Percentiles rank a stretch among this genome's conserved stretches.
Evolutionary conservation across 805 yeast species (phyloP).

Genomic region (Wickerhamomyces sydowiorum): DNA sequence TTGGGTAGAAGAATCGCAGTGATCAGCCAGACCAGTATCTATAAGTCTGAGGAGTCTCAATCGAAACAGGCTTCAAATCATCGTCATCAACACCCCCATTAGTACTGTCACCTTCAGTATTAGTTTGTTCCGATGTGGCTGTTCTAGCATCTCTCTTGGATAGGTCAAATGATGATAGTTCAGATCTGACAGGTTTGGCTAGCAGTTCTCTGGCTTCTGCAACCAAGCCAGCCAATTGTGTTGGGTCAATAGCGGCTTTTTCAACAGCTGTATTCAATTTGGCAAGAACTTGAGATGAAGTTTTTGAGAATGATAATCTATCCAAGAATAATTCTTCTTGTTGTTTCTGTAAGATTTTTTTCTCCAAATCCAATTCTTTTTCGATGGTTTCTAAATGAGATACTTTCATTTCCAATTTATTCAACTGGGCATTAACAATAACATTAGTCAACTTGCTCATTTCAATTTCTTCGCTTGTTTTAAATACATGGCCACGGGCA

Average conservation of each 20-base stretch:
- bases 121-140: conserved; percentile 6
- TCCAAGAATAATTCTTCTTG: conserved; percentile 66
- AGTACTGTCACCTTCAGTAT: conserved; percentile 11
- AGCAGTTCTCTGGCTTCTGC: conserved; percentile 21
- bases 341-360: conserved; percentile 50
- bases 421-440: conserved; percentile 55
- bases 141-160: conserved; percentile 11
- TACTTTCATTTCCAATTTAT: conserved; percentile 61
- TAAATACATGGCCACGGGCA: conserved; percentile 72
- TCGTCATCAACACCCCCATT: conserved; percentile 26
- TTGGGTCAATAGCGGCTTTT: conserved; percentile 14
- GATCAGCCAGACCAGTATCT: conserved; percentile 59
- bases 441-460: conserved; percentile 53
- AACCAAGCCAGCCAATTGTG: neutral
- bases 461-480: conserved; percentile 75
- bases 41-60: conserved; percentile 56
- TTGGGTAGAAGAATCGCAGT: neutral
- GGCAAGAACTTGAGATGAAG: conserved; percentile 43
- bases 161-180: conserved; percentile 19
- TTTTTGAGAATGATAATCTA: conserved; percentile 57
- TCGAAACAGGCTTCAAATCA: conserved; percentile 48
- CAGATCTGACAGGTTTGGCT: conserved; percentile 25
- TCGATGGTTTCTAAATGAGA: conserved; percentile 55
- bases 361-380: conserved; percentile 58
- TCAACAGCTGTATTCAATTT: conserved; percentile 37